Percentiles rank a stretch among this genome's conserved stretches.
Evolutionary conservation across 768 basidiomycete genomes (phyloP).

Genomic region (Trametes gibbosa): DNA sequence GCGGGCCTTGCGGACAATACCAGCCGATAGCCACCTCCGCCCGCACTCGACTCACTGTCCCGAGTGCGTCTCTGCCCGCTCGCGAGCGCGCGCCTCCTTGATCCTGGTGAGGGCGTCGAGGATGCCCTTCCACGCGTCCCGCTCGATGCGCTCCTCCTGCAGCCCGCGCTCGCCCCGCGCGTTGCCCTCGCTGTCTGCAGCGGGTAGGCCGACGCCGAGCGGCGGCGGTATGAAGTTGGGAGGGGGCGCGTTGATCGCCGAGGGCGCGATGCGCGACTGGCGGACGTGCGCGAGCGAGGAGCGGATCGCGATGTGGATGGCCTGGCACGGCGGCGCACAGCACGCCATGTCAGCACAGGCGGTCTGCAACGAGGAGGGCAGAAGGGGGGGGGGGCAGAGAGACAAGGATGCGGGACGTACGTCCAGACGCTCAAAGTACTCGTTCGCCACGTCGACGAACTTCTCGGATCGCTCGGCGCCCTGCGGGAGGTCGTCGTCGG

Average conservation of each 20-base stretch:
- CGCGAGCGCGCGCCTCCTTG: constrained; percentile 44
- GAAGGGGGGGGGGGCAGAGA: not conserved
- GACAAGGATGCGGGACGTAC: constrained; percentile 37
- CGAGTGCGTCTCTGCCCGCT: constrained; percentile 3
- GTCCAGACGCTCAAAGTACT: constrained; percentile 81
- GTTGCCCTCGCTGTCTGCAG: constrained; percentile 31
- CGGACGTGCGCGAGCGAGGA: constrained; percentile 80
- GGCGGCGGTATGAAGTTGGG: constrained; percentile 73
- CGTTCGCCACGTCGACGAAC: constrained; percentile 80
- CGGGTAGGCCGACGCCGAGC: constrained; percentile 72
- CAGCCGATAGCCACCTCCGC: constrained; percentile 1
- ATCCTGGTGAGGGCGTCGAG: constrained; percentile 64
- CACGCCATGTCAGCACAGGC: not conserved
- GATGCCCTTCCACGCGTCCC: constrained; percentile 77
- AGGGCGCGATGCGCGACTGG: constrained; percentile 78
- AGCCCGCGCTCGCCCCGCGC: constrained; percentile 47
- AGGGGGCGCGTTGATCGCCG: constrained; percentile 81
- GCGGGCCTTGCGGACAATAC: not conserved
- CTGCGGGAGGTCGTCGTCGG: constrained; percentile 66
- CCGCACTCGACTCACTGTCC: not conserved
- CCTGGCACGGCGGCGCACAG: constrained; percentile 36
- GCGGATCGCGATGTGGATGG: constrained; percentile 74
- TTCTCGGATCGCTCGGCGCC: constrained; percentile 84
- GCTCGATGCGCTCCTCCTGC: constrained; percentile 73
- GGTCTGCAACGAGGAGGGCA: not conserved